Evolutionary conservation across 371 early-diverging fungal genomes (phyloP).

Genomic region (Saksenaea vasiformis): DNA sequence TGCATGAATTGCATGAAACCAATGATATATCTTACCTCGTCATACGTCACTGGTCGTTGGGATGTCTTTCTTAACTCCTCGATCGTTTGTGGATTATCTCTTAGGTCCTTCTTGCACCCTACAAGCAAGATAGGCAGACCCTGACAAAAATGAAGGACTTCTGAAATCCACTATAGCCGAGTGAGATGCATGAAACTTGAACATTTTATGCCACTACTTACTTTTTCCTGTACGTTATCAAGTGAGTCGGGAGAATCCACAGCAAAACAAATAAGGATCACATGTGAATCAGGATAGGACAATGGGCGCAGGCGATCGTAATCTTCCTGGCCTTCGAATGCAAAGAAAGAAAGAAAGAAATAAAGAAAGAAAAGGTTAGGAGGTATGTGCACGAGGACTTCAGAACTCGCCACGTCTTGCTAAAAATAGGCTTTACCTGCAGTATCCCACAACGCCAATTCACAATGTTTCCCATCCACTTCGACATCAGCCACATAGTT

Average conservation of each 20-base stretch:
- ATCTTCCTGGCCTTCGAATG: slow-evolving; percentile 74
- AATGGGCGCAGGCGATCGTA: slow-evolving; percentile 91
- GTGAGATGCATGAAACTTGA: not conserved
- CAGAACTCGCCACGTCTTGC: slow-evolving; percentile 4
- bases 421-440: slow-evolving; percentile 80
- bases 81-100: slow-evolving; percentile 76
- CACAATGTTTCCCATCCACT: slow-evolving; percentile 45
- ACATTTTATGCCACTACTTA: slow-evolving; percentile 13
- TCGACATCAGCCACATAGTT: slow-evolving; percentile 92
- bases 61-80: slow-evolving; percentile 75
- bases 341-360: too few relatives aligned
- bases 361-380: not conserved
- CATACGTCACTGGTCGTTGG: slow-evolving; percentile 77
- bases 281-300: slow-evolving; percentile 90
- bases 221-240: slow-evolving; percentile 81
- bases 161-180: slow-evolving; percentile 82
- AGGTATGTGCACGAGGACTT: not conserved
- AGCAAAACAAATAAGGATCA: slow-evolving; percentile 85
- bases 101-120: slow-evolving; percentile 90
- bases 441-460: slow-evolving; percentile 93
- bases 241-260: slow-evolving; percentile 88
- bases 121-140: slow-evolving; percentile 87
- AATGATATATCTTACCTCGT: slow-evolving; percentile 57
- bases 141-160: slow-evolving; percentile 87
- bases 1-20: slow-evolving; percentile 2